These are phyloP conservation scores for Maudiozyma humilis DNA, from an alignment of 1,139 yeast species.

Conservation along the genomic window DNA sequence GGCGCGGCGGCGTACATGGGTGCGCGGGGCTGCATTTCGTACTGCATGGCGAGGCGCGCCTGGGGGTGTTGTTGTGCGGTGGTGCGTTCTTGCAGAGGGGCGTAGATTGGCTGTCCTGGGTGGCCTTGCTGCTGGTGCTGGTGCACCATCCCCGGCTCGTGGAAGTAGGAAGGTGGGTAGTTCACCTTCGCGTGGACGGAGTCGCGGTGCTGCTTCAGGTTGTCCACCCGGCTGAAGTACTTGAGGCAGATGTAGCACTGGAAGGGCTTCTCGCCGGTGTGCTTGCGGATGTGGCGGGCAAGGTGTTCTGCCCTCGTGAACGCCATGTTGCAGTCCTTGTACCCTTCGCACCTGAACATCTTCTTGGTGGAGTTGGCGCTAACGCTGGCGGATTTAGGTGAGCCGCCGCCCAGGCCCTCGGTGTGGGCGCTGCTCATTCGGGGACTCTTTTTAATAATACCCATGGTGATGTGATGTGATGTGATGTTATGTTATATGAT, in stretches of 20 bases:
- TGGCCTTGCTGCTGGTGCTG: no score
- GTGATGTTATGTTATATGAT: no score
- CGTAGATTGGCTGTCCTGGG: background rate
- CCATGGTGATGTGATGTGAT: no score
- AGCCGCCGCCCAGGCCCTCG: no score
- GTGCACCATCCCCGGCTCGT: background rate
- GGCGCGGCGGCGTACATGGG: no score
- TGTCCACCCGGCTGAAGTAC: slow-evolving; percentile 76
- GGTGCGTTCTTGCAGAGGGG: background rate
- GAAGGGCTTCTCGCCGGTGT: slow-evolving; percentile 92
- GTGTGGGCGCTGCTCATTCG: background rate
- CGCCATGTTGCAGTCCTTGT: slow-evolving; percentile 79
- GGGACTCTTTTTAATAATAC: slow-evolving; percentile 1
- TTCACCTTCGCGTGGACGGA: slow-evolving; percentile 62
- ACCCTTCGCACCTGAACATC: slow-evolving; percentile 73
- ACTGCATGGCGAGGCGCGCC: background rate
- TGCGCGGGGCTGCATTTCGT: no score
- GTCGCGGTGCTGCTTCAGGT: slow-evolving; percentile 84
- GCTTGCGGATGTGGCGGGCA: slow-evolving; percentile 87
- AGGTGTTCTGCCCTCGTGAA: slow-evolving; percentile 85
- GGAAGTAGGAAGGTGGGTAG: slow-evolving; percentile 7
- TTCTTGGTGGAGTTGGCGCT: slow-evolving; percentile 6
- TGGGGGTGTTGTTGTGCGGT: no score
- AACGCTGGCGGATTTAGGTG: no score
- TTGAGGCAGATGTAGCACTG: slow-evolving; percentile 77